Conservation (phyloP, 768 basidiomycete genomes). For the Psilocybe subaeruginosa region DNA sequence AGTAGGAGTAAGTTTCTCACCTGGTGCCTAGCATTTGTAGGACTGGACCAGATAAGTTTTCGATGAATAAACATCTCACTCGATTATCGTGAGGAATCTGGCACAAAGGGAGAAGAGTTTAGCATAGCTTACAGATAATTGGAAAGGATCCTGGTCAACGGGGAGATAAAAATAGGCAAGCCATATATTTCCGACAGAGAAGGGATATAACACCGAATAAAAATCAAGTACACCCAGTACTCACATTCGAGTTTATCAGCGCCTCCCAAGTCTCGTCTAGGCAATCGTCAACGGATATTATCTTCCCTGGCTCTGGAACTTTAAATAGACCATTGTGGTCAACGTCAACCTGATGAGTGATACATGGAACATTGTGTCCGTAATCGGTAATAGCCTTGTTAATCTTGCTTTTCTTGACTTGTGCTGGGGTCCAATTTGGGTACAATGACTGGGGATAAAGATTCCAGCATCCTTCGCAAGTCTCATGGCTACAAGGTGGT, state of each 20-base stretch:
- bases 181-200: not conserved
- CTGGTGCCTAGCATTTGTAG: conserved; percentile 63
- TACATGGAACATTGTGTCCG: conserved; percentile 26
- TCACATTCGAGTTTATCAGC: conserved; percentile 36
- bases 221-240: conserved; percentile 17
- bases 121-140: not conserved
- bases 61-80: conserved; percentile 54
- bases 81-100: conserved; percentile 40
- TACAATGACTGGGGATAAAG: conserved; percentile 13
- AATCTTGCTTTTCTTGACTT: conserved; percentile 12
- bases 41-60: conserved; percentile 53
- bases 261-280: conserved; percentile 40
- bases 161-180: too few relatives aligned
- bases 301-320: conserved; percentile 25
- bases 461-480: conserved; percentile 8
- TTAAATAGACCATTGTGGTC: conserved; percentile 38
- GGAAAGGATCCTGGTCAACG: not conserved
- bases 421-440: conserved; percentile 13
- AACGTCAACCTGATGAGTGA: conserved; percentile 45
- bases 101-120: not conserved
- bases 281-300: conserved; percentile 24
- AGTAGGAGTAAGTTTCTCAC: conserved; percentile 31
- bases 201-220: not conserved
- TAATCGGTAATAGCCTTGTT: conserved; percentile 36
- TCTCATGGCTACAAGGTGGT: conserved; percentile 7